These are phyloP conservation scores for Lyophyllum atratum DNA, from an alignment of 768 basidiomycete species.

Conservation along the genomic window DNA sequence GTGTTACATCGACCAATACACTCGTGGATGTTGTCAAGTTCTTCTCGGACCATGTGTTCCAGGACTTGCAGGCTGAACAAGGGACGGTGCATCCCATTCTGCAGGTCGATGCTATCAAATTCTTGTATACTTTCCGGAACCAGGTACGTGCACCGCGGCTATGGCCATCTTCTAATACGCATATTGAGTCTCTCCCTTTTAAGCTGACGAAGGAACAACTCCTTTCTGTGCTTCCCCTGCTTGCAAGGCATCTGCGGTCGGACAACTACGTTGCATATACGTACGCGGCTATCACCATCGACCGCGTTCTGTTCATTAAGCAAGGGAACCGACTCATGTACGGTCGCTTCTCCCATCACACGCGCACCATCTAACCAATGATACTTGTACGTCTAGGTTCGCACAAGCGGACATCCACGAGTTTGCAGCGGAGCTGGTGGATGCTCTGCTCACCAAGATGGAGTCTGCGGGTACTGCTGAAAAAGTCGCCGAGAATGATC, in stretches of 20 bases:
- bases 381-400: slow-evolving; percentile 75
- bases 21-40: slow-evolving; percentile 94
- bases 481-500: slow-evolving; percentile 96
- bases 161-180: slow-evolving; percentile 1
- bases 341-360: slow-evolving; percentile 27
- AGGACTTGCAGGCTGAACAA: slow-evolving; percentile 74
- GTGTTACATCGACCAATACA: slow-evolving; percentile 91
- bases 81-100: slow-evolving; percentile 84
- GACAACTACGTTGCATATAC: slow-evolving; percentile 92
- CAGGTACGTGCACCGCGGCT: slow-evolving; percentile 56
- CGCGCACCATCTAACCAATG: not conserved
- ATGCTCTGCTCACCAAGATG: slow-evolving; percentile 76
- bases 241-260: slow-evolving; percentile 80
- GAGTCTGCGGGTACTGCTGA: slow-evolving; percentile 80
- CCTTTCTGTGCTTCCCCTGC: slow-evolving; percentile 84
- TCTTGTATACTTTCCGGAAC: slow-evolving; percentile 93
- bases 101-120: slow-evolving; percentile 95
- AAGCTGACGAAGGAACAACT: slow-evolving; percentile 94
- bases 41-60: slow-evolving; percentile 89
- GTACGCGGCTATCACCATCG: slow-evolving; percentile 98
- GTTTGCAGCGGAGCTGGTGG: slow-evolving; percentile 71
- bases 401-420: slow-evolving; percentile 85
- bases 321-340: slow-evolving; percentile 74
- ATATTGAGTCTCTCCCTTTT: not conserved
- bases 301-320: slow-evolving; percentile 90